These are phyloP conservation scores for Aspergillus costaricaensis DNA, from an alignment of 2,329 filamentous ascomycete species.

Conservation along the genomic window DNA sequence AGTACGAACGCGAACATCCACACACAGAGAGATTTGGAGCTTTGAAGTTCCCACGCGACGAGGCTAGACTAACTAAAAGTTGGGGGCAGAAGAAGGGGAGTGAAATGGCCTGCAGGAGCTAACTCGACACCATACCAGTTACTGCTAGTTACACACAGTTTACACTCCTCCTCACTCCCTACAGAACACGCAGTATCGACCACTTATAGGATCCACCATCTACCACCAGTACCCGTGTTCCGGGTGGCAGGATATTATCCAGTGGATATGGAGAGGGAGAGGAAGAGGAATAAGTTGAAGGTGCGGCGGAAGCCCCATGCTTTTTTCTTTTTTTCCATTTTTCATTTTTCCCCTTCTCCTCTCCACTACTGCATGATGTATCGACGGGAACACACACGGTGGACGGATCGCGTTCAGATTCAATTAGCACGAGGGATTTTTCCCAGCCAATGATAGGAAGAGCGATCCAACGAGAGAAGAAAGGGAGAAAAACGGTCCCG, in stretches of 20 bases:
- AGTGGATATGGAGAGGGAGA: conserved; percentile 6
- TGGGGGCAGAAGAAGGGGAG: neutral
- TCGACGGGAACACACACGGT: neutral
- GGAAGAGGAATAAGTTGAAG: neutral
- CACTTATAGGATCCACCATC: too few species aligned
- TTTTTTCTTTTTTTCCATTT: neutral
- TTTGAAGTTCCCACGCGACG: neutral
- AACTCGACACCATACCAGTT: too few species aligned
- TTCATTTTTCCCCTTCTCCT: too few species aligned
- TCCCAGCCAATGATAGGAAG: conserved; percentile 18
- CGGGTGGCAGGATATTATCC: neutral
- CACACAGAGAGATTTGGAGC: neutral
- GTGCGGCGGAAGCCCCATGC: neutral
- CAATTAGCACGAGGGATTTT: conserved; percentile 27
- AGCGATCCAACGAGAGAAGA: conserved; percentile 9
- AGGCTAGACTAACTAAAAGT: neutral
- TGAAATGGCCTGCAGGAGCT: neutral
- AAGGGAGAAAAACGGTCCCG: conserved; percentile 17
- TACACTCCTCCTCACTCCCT: too few species aligned
- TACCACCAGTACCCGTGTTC: too few species aligned
- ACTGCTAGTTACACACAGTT: too few species aligned
- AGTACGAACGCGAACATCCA: neutral
- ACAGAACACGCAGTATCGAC: too few species aligned
- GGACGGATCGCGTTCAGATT: conserved; percentile 13
- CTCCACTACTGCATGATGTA: conserved; percentile 3